A percentile compares a stretch with the other conserved stretches of the same genome.
phyloP scores from a whole-genome alignment of 2,329 filamentous ascomycete species.

The Pseudogymnoascus verrucosus region DNA sequence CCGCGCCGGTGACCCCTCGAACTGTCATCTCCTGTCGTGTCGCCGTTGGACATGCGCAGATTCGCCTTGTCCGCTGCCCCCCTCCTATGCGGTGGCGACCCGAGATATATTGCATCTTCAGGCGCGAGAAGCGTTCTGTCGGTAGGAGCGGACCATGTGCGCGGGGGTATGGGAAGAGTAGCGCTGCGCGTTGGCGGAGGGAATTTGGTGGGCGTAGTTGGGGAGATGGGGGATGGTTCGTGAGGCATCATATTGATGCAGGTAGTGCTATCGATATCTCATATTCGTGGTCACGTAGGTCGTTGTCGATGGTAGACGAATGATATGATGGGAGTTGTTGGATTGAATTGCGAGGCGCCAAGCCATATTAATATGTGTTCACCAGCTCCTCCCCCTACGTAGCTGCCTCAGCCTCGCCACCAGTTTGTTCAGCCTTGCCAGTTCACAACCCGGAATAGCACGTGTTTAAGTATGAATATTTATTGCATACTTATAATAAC shows the following conservation, averaged over 20 bases:
- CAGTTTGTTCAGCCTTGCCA: neutral
- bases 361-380: neutral
- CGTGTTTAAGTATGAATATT: neutral
- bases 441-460: neutral
- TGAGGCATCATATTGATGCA: slow-evolving; percentile 10
- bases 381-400: neutral
- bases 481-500: neutral
- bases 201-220: slow-evolving; percentile 9
- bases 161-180: slow-evolving; percentile 17
- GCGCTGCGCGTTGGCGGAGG: slow-evolving; percentile 22
- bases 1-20: slow-evolving; percentile 17
- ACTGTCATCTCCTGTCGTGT: slow-evolving; percentile 14
- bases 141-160: slow-evolving; percentile 11
- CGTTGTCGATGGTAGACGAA: neutral
- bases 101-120: slow-evolving; percentile 69
- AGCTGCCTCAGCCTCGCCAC: neutral
- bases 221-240: slow-evolving; percentile 6
- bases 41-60: slow-evolving; percentile 26
- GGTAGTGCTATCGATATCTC: neutral
- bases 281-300: slow-evolving; percentile 1
- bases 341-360: neutral
- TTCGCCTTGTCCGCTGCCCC: slow-evolving; percentile 34
- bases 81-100: slow-evolving; percentile 50
- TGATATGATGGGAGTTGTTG: neutral
- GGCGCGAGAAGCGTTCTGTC: slow-evolving; percentile 68